phyloP scores from a whole-genome alignment of 2,329 filamentous ascomycete species.

The Atkinsonella hypoxylon region DNA sequence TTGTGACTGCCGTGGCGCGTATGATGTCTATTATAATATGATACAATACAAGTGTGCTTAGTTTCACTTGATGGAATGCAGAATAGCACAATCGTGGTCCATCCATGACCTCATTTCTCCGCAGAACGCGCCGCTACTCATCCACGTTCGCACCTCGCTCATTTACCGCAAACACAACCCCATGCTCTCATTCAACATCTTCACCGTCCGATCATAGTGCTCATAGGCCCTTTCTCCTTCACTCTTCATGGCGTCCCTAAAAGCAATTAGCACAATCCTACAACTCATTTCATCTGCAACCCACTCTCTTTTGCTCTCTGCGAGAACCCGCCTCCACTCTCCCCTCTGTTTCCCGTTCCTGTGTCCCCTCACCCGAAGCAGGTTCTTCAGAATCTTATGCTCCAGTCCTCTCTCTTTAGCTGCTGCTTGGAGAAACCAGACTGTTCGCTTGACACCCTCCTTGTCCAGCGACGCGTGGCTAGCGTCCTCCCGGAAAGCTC shows the following conservation, averaged over 20 bases:
- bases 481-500: constrained; percentile 39
- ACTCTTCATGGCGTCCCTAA: constrained; percentile 11
- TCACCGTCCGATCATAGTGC: constrained; percentile 57
- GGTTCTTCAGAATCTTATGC: constrained; percentile 59
- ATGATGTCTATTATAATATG: too few relatives aligned
- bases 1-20: not conserved
- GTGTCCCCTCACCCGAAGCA: constrained; percentile 31
- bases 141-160: not conserved
- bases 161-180: constrained; percentile 46
- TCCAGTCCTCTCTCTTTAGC: constrained; percentile 53
- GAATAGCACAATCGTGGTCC: too few relatives aligned
- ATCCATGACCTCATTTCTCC: too few relatives aligned
- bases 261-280: not conserved
- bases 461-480: constrained; percentile 28
- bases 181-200: constrained; percentile 65
- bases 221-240: constrained; percentile 29
- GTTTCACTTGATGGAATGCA: too few relatives aligned
- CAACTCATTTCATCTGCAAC: constrained; percentile 5
- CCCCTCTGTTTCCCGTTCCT: constrained; percentile 6
- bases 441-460: constrained; percentile 47
- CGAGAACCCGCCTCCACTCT: constrained; percentile 12
- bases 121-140: too few relatives aligned
- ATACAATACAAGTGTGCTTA: too few relatives aligned
- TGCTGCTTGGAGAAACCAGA: constrained; percentile 59
- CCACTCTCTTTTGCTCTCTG: constrained; percentile 15